phyloP scores from a whole-genome alignment of 345 rosid genomes.

The Brassica rapa region DNA sequence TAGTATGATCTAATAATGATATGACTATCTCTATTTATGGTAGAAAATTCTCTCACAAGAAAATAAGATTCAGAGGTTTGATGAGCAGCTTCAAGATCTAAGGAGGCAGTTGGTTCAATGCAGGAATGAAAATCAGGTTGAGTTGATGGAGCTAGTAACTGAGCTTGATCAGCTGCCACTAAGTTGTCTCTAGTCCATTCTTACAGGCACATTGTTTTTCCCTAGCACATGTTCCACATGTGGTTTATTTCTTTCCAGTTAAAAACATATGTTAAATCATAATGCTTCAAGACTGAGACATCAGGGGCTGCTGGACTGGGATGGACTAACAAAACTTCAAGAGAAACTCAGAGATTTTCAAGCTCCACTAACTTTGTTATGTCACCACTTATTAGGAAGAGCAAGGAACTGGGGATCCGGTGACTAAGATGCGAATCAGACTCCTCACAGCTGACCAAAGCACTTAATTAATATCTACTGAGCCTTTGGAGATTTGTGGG shows the following conservation, averaged over 20 bases:
- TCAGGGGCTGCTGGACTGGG: too few species aligned
- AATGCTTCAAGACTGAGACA: not conserved
- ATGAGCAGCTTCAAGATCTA: constrained; percentile 57
- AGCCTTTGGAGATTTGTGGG: too few species aligned
- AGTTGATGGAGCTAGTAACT: constrained; percentile 32
- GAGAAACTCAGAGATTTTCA: too few species aligned
- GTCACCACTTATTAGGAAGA: too few species aligned
- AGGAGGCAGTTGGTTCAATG: constrained; percentile 58
- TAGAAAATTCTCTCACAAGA: constrained; percentile 80
- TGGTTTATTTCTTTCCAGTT: not conserved
- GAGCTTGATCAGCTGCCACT: constrained; percentile 53
- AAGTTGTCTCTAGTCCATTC: constrained; percentile 47
- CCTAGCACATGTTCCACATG: constrained; percentile 10
- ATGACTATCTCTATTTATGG: constrained; percentile 5
- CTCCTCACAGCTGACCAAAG: too few species aligned
- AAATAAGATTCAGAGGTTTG: constrained; percentile 66
- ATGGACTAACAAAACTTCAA: too few species aligned
- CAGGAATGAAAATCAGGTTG: constrained; percentile 46
- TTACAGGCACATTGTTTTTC: constrained; percentile 25
- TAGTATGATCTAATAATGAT: not conserved
- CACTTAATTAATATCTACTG: too few species aligned
- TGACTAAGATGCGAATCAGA: too few species aligned
- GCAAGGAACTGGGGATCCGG: too few species aligned
- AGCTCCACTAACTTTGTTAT: too few species aligned
- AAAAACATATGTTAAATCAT: not conserved